Evolutionary conservation across 176 grass and related monocot genomes (phyloP), one percentile per base, ranked within the genome.

Genomic region (Tillandsia leiboldiana): DNA sequence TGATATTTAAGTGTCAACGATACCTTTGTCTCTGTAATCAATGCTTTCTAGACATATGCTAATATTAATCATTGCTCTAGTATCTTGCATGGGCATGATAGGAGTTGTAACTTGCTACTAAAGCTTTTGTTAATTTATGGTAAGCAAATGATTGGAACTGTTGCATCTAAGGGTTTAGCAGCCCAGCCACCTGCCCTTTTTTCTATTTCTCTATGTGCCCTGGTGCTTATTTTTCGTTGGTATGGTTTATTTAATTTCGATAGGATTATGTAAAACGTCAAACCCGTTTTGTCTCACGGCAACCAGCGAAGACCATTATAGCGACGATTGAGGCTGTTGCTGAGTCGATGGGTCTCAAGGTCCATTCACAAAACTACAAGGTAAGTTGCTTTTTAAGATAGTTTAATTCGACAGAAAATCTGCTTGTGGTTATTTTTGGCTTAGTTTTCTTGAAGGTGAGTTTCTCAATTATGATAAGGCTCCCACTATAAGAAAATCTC

Each of bases 351-450:
- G 84, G 84, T 82, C 70, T 99, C 50, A 93, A 90, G 75, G 94
- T 99, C 57, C 89, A 93, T 64, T 90, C 94, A 10, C 84, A 86
- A 80, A 93, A 99, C 75, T 99, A 93, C 63, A 90, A 93, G 89
- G 94, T 99, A 90, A 65, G 70, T 68, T 69, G 53, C 26, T 26
- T 23, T 64, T n/a, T 58, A 14, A 62, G 18, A 14, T 48, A 10
- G 26, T 10, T 72, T 61, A 11, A 6, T 5, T 65, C 12, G 10
- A 12, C 12, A 28, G 11, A 26, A 65, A 20, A 68, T n/a, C 49
- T 68, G 3, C 8, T 65, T 48, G 10, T 28, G 10, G 57, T n/a
- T 64, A 8, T 65, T 53, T 24, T 69, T 3, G 42, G 18, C 3
- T 72, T 65, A 54, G 51, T 11, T 72, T 50, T 63, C 51, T 70